Conservation (phyloP, 1,284 basidiomycete species). For the Termitomyces sp. region DNA sequence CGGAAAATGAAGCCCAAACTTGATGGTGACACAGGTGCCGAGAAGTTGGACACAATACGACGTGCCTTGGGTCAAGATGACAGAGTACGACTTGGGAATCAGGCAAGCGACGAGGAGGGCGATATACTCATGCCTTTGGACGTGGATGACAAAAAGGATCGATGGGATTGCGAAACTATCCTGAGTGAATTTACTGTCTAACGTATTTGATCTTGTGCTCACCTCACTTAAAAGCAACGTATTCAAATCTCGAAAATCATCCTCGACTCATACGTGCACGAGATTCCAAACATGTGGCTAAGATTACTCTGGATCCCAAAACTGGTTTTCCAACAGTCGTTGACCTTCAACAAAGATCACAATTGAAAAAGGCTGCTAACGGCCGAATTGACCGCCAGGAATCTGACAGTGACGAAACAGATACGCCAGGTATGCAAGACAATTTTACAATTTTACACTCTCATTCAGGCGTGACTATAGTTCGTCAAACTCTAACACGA, state of each 20-base stretch:
- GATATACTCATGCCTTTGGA: conserved; percentile 50
- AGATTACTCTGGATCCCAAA: conserved; percentile 67
- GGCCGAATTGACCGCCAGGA: conserved; percentile 18
- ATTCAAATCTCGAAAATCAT: conserved; percentile 93
- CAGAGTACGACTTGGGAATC: conserved; percentile 34
- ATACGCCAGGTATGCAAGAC: conserved; percentile 17
- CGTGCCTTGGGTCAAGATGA: conserved; percentile 72
- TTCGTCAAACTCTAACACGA: conserved; percentile 54
- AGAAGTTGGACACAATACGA: conserved; percentile 78
- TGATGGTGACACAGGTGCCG: conserved; percentile 62
- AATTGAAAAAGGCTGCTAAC: conserved; percentile 11
- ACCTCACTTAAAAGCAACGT: conserved; percentile 61
- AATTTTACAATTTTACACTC: background rate
- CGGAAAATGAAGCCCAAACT: conserved; percentile 80
- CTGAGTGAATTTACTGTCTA: conserved; percentile 58
- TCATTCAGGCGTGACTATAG: conserved; percentile 19
- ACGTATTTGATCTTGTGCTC: background rate
- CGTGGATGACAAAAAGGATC: conserved; percentile 64
- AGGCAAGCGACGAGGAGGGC: conserved; percentile 43
- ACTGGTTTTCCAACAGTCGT: conserved; percentile 69
- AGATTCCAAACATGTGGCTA: conserved; percentile 48
- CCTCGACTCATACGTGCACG: conserved; percentile 77
- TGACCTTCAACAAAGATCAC: conserved; percentile 18
- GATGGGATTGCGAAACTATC: conserved; percentile 95
- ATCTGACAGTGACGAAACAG: conserved; percentile 32